These are phyloP conservation scores for Xylariales sp. DNA, from an alignment of 2,329 filamentous ascomycete species.

Conservation along the genomic window DNA sequence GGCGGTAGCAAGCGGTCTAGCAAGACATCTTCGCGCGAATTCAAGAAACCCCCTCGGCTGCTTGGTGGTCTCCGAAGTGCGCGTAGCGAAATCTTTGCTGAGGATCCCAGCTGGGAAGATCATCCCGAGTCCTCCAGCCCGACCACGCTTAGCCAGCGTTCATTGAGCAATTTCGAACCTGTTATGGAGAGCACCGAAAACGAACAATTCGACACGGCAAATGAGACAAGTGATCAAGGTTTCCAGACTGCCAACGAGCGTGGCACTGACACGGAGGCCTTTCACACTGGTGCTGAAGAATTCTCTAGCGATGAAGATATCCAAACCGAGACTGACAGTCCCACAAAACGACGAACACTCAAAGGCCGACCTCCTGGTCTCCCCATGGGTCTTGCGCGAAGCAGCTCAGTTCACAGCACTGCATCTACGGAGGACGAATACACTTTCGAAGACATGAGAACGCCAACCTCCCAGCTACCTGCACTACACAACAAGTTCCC, in stretches of 20 bases:
- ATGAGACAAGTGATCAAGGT: slow-evolving; percentile 64
- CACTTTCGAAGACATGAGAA: slow-evolving; percentile 50
- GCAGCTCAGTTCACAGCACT: slow-evolving; percentile 75
- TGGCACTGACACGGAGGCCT: slow-evolving; percentile 85
- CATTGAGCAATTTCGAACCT: slow-evolving; percentile 22
- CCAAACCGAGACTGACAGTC: slow-evolving; percentile 78
- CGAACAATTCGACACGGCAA: slow-evolving; percentile 76
- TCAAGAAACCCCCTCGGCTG: slow-evolving; percentile 75
- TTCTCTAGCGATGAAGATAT: slow-evolving; percentile 67
- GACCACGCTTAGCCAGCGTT: slow-evolving; percentile 24
- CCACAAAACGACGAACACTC: slow-evolving; percentile 32
- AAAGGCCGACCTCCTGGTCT: slow-evolving; percentile 17
- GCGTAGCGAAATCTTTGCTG: slow-evolving; percentile 68
- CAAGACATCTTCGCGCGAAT: slow-evolving; percentile 60
- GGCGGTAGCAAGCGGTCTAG: slow-evolving; percentile 54
- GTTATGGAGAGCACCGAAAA: slow-evolving; percentile 38
- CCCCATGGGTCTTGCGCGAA: slow-evolving; percentile 15
- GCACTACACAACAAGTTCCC: slow-evolving; percentile 65
- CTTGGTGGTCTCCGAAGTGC: slow-evolving; percentile 71
- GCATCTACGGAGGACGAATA: slow-evolving; percentile 73
- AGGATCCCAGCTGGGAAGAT: slow-evolving; percentile 90
- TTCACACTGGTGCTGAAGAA: slow-evolving; percentile 88
- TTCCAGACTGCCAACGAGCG: slow-evolving; percentile 72
- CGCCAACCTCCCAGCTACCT: slow-evolving; percentile 52
- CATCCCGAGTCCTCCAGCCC: slow-evolving; percentile 58